Evolutionary conservation across 1,139 yeast species (phyloP), one percentile per base, ranked within the genome.

Genomic region (Saccharomyces hybrid): DNA sequence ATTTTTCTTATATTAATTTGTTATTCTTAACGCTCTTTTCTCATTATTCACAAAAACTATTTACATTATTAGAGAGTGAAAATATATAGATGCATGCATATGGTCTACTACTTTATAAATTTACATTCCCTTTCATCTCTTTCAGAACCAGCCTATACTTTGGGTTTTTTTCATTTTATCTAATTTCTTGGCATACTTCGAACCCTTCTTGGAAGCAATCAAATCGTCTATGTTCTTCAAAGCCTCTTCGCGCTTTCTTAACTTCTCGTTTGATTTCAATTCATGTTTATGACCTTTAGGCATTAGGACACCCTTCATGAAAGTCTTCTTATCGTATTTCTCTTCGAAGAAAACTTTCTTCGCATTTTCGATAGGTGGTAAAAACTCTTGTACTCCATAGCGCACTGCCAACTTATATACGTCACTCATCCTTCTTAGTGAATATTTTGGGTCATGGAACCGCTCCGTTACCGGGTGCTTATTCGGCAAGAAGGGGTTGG

Each of bases 401-500:
- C 86, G 80, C 67, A 81, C 78, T 5, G 98, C 97, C 66, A 87
- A 73, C 73, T 91, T 91, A 77, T 79, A 90, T 54, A 93, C 74
- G 63, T 86, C 97, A 25, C 95, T 83, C 66, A 90, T 93, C 66
- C 95, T 81, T 72, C 97, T 83, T 64, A 84, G 75, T 9, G 96
- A 88, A 71, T 82, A 88, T 60, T 83, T 78, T 27, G 98, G 88
- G 53, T 83, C 83, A 64, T 88, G 95, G 76, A 86, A 82, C 63
- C 75, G 78, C 23, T 88, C 83, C 20, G 95, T 88, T 28, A 85
- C 81, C 14, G 95, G 90, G 70, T 91, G 90, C 67, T 81, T 86
- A 69, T 89, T 90, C 30, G 96, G 86, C 56, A 89, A 72, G 70
- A 93, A 93, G 53, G 99, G 99, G 70, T 93, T 93, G 64, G 88